A percentile compares a stretch with the other conserved stretches of the same genome.
Conservation (phyloP, 2,329 filamentous ascomycete species). For the Sporothrix pseudoabietina region DNA sequence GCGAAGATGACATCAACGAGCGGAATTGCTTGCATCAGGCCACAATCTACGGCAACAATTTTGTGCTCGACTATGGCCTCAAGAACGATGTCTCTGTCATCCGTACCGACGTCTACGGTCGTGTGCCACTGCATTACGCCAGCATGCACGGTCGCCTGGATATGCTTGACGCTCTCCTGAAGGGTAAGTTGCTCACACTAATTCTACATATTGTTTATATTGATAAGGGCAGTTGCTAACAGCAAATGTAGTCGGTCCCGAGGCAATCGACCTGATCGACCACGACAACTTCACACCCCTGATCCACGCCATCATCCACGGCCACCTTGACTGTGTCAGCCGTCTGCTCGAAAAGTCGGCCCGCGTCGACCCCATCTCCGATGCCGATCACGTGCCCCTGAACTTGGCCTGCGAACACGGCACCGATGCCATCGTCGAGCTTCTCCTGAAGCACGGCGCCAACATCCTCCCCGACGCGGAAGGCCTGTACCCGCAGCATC, state of each 20-base stretch:
- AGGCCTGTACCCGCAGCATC: constrained; percentile 93
- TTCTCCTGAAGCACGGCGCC: constrained; percentile 79
- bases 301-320: constrained; percentile 91
- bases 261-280: constrained; percentile 84
- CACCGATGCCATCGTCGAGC: constrained; percentile 78
- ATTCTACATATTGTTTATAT: not conserved
- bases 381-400: constrained; percentile 88
- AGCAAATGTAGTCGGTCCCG: constrained; percentile 57
- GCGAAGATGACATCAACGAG: constrained; percentile 96
- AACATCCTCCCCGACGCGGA: constrained; percentile 91
- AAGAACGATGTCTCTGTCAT: constrained; percentile 73
- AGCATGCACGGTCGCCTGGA: constrained; percentile 90
- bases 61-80: constrained; percentile 77
- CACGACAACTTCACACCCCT: constrained; percentile 97
- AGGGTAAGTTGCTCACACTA: constrained; percentile 50
- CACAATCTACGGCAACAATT: constrained; percentile 85
- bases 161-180: constrained; percentile 75
- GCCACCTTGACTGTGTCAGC: constrained; percentile 77
- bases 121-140: constrained; percentile 92
- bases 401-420: constrained; percentile 95
- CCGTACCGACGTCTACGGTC: constrained; percentile 87
- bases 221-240: not conserved
- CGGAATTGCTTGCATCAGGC: constrained; percentile 95
- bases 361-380: constrained; percentile 81
- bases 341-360: constrained; percentile 75